Percentiles rank a stretch among this genome's conserved stretches.
phyloP scores from a whole-genome alignment of 2,329 filamentous ascomycete species.

The Aspergillus latus region DNA sequence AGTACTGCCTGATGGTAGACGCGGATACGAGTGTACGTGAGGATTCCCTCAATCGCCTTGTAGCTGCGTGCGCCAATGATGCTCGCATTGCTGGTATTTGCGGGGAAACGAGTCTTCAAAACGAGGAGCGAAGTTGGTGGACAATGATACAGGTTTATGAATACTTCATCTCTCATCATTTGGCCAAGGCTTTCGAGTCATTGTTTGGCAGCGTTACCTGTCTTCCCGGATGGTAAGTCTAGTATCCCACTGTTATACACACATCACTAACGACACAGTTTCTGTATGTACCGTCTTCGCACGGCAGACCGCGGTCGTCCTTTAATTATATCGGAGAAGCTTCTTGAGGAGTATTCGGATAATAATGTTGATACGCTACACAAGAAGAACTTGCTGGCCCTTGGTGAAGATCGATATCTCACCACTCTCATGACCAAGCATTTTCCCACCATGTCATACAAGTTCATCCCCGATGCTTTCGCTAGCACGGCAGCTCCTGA shows the following conservation, averaged over 20 bases:
- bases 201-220: constrained; percentile 97
- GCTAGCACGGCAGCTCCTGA: constrained; percentile 93
- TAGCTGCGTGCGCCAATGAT: constrained; percentile 89
- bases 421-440: constrained; percentile 98
- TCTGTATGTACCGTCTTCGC: constrained; percentile 96
- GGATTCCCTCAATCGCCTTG: constrained; percentile 87
- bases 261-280: constrained; percentile 57
- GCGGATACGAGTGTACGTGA: constrained; percentile 93
- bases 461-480: constrained; percentile 90
- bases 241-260: neutral
- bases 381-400: constrained; percentile 86
- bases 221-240: constrained; percentile 92
- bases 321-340: constrained; percentile 83
- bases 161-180: constrained; percentile 97
- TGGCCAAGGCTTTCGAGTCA: constrained; percentile 96
- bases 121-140: constrained; percentile 94
- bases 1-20: constrained; percentile 96
- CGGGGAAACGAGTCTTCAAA: constrained; percentile 93
- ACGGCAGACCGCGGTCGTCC: constrained; percentile 93
- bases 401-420: constrained; percentile 95
- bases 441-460: constrained; percentile 93
- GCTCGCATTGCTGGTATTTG: constrained; percentile 97
- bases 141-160: constrained; percentile 99
- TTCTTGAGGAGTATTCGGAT: constrained; percentile 86
- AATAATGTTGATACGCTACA: constrained; percentile 91